Evolutionary conservation across 106 monocot genomes (phyloP), one percentile per base, ranked within the genome.

Genomic region (Chionographis japonica): DNA sequence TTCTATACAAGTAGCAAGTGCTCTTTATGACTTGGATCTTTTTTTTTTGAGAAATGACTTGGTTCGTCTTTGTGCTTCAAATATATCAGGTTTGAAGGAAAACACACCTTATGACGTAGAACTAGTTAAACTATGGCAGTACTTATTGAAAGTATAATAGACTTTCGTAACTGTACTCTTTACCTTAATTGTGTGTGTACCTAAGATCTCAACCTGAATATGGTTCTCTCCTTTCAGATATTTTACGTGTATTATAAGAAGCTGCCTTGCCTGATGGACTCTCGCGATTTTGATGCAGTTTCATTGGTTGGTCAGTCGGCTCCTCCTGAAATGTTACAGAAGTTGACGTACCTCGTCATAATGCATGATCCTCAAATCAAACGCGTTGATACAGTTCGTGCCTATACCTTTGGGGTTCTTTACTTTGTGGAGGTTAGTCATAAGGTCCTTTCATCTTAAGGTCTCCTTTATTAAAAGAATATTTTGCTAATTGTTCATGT

Each of bases 331-430:
- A 85, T 97, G 92, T 51, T 97, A 58, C 92, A 89, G 67, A 97
- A 86, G 43, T 73, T 97, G 71, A 97, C 95, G 42, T 97, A 97
- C 51, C 78, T 95, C n/a, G 79, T 84, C 37, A 76, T 91, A 59
- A 86, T 81, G 67, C 95, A 95, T 56, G 70, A 95, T 75, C 69
- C 84, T 17, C 61, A 77, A 72, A 82, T 97, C 13, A 97, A 89
- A 65, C 84, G 82, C 12, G 79, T 97, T 9, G 95, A 92, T 73
- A 92, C 95, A 10, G 95, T 97, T 58, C 89, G 95, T 19, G 86
- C 95, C 64, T 97, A 92, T 62, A 97, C 92, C n/a, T 92, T 97
- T 77, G 95, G 95, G 40, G 95, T 80, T 55, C 89, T 97, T 56
- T 97, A 97, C 71, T 97, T 97, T 78, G 95, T 97, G 12, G 95